Base-by-base conservation (phyloP, 352 stramenopile genomes). In the Paralagenidium karlingii region DNA sequence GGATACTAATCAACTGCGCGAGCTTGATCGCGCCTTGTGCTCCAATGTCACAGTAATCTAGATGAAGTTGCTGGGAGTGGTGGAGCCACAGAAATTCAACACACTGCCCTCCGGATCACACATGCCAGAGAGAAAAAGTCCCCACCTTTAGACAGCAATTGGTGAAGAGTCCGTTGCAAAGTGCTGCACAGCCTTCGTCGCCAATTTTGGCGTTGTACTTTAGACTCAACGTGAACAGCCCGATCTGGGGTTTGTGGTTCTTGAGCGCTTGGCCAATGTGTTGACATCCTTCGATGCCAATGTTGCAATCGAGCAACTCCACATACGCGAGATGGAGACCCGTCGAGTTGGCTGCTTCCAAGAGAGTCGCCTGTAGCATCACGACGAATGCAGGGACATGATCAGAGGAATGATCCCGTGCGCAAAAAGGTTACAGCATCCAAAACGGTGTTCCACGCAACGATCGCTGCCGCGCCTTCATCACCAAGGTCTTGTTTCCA, bases 401-500 rank as follows among this genome's bases (percentile, higher is more conserved):
- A 33, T 22, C 45, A 49, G 4, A 46, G 45, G 13, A 53, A 25
- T 5, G 41, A 49, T 25, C 37, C 21, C 39, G 40, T 40, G 4
- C 13, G 15, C 16, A 47, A 20, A 26, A 6, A 33, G 21, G 30
- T 36, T 16, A 7, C 22, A 36, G 30, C 27, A 34, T 8, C 21
- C 5, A 1, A 12, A 38, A 30, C 13, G 19, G 10, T 40, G 26
- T 47, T 25, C 1, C 19, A 20, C 31, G 4, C 22, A 34, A 83
- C 73, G 31, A 90, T 77, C 21, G 64, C 70, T 19, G 58, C 58
- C 3, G 58, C 66, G 38, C 76, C 76, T 56, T 89, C 76, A 41
- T 89, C 59, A 3, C 68, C 73, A 36, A 89, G 56, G 36, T 82
- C 63, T 33, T 89, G 73, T 40, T 82, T 80, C 76, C 76, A 89